Percentiles rank a stretch among this genome's conserved stretches.
Evolutionary conservation across 2,329 filamentous ascomycete species (phyloP).

Genomic region (Xylaria sp.): DNA sequence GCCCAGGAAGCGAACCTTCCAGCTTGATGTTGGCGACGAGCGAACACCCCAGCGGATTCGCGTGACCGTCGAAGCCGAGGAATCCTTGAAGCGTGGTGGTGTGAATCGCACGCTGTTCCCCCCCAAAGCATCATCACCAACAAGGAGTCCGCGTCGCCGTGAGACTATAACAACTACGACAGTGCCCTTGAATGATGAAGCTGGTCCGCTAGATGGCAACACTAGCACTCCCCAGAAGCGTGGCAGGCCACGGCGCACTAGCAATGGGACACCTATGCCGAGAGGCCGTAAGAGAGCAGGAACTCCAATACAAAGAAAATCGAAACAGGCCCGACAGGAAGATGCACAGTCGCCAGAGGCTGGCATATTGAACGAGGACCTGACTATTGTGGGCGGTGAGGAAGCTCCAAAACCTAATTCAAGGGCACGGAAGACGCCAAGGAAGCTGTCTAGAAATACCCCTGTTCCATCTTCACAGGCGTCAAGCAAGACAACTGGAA

Average conservation of each 20-base stretch:
- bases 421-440: conserved; percentile 46
- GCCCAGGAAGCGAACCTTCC: conserved; percentile 66
- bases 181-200: conserved; percentile 57
- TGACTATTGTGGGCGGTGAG: conserved; percentile 42
- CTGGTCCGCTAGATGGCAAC: conserved; percentile 38
- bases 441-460: conserved; percentile 35
- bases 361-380: conserved; percentile 42
- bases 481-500: conserved; percentile 43
- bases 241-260: conserved; percentile 58
- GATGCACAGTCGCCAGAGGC: conserved; percentile 46
- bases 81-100: conserved; percentile 43
- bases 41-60: conserved; percentile 62
- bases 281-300: conserved; percentile 58
- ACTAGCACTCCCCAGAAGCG: conserved; percentile 55
- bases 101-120: conserved; percentile 51
- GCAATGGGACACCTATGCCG: conserved; percentile 64
- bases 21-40: conserved; percentile 64
- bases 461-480: conserved; percentile 45
- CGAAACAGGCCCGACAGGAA: conserved; percentile 49
- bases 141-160: conserved; percentile 51
- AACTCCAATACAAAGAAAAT: conserved; percentile 55
- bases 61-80: conserved; percentile 64
- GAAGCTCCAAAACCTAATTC: conserved; percentile 50
- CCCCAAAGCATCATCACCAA: conserved; percentile 53
- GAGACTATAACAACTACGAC: conserved; percentile 58